Base-by-base conservation (phyloP, 1,284 basidiomycete species). In the Irpex sp. region DNA sequence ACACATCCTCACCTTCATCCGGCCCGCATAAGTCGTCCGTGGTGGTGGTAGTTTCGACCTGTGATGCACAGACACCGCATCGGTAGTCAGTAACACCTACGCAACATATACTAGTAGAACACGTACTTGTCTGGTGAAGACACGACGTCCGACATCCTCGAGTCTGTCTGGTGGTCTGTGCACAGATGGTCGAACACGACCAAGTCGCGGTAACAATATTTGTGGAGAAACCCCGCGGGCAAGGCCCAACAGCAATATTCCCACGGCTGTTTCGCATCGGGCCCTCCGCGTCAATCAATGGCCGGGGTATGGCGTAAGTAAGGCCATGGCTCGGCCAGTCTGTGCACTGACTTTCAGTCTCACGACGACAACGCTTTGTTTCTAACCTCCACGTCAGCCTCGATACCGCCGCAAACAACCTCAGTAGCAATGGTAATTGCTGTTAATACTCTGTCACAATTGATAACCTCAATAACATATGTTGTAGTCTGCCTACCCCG, bases 401-500 rank as follows among this genome's bases (percentile, higher is more conserved):
- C 51, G 4, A 6, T 7, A 34, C 60, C 61, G 51, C 4, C 57
- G 31, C 5, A 11, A 48, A 44, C 57, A 59, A 59, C 51, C 31
- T 34, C 31, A 34, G 5, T 34, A 34, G 5, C 31, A 34, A 34
- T 34, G 31, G 31, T 34, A 34, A 34, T 6, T 34, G 31, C 31
- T 34, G 5, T 34, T 34, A 0, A 34, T 34, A 34, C 5, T 34
- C 31, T 34, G 31, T 6, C 5, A 6, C 5, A 34, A 34, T 6
- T 34, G 5, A 34, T 34, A 34, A 6, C 5, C 5, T 34, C 31
- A 34, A 34, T 34, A 34, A 34, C 31, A 34, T 34, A 6, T 34
- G 31, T 17, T 19, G 47, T 61, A 92, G 92, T 93, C 92, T 75
- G 89, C 91, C 60, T 86, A 91, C 74, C 91, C 92, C 68, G 90